Base-by-base conservation (phyloP, 1,284 basidiomycete species). In the Fomitopsis palustris region DNA sequence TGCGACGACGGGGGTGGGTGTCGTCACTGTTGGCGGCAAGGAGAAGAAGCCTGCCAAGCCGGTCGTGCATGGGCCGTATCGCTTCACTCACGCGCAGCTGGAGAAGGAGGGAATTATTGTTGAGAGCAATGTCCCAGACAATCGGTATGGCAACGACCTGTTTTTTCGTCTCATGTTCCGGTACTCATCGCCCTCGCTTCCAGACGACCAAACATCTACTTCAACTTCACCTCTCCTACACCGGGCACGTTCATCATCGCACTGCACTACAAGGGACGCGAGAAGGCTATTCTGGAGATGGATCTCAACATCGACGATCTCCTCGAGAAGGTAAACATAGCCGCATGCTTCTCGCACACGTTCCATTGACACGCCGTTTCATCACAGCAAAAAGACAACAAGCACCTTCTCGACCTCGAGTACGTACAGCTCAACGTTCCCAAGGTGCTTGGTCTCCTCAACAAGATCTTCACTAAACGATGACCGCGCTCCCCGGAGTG, bases 61-160 rank as follows among this genome's bases (percentile, higher is more conserved):
- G n/a, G 86, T 92, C 54, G 88, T 92, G 16, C 84, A 97, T 54
- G 96, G 96, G 2, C 96, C 96, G 16, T 98, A 97, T 76, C 85
- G 96, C 62, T 99, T 98, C 72, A 98, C 96, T 3, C 96, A 99
- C 73, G 91, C 92, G 37, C 97, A 99, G 75, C 80, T 99, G 69
- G 97, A 99, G 80, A 99, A 98, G 77, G 97, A 99, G 76, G 95
- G 95, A n/a, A 96, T 99, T 68, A 98, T 99, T 68, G 92, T 97
- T 54, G 95, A 98, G 74, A 97, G 94, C 71, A 98, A 97, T 73
- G 97, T 99, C 43, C 97, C 97, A 3, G 96, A 98, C 73, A 98
- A 97, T 71, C 80, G 95, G 94, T 93, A 64, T 74, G 88, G 77
- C 54, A 53, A 38, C 33, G 54, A 59, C 39, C 8, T 61, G 35